Percentiles rank a stretch among this genome's conserved stretches.
These are phyloP conservation scores for Oryza officinalis DNA, from an alignment of 176 grass and related monocot species.

Conservation along the genomic window DNA sequence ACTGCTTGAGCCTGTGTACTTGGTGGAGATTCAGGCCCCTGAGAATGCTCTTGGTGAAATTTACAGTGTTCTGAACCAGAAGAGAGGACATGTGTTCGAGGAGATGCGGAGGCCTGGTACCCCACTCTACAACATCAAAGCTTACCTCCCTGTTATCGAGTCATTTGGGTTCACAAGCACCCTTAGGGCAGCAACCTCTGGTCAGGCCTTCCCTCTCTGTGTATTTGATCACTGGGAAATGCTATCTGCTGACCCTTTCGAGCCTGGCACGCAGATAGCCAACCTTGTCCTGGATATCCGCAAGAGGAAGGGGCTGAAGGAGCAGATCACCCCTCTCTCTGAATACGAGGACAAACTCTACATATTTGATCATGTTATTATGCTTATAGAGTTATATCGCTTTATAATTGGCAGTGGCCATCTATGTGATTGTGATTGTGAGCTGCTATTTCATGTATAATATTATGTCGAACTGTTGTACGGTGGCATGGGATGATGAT, in stretches of 20 bases:
- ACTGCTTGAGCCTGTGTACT: constrained; percentile 76
- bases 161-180: constrained; percentile 48
- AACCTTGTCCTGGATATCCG: constrained; percentile 36
- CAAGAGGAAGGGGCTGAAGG: constrained; percentile 57
- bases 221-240: constrained; percentile 55
- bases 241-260: constrained; percentile 40
- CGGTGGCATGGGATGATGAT: background rate
- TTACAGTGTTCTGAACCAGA: constrained; percentile 76
- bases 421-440: background rate
- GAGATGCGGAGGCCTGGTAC: constrained; percentile 78
- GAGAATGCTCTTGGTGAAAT: constrained; percentile 76
- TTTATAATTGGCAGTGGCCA: background rate
- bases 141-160: constrained; percentile 53
- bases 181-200: constrained; percentile 49
- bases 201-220: constrained; percentile 48
- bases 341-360: constrained; percentile 17
- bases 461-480: background rate
- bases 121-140: constrained; percentile 78
- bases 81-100: constrained; percentile 83
- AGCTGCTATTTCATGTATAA: background rate
- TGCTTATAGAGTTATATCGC: background rate
- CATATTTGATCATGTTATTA: background rate
- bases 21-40: constrained; percentile 77
- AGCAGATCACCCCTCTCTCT: constrained; percentile 43
- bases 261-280: constrained; percentile 34